Evolutionary conservation across 192 early-diverging fungal genomes (phyloP).

Genomic region (Backusella liffmaniae): DNA sequence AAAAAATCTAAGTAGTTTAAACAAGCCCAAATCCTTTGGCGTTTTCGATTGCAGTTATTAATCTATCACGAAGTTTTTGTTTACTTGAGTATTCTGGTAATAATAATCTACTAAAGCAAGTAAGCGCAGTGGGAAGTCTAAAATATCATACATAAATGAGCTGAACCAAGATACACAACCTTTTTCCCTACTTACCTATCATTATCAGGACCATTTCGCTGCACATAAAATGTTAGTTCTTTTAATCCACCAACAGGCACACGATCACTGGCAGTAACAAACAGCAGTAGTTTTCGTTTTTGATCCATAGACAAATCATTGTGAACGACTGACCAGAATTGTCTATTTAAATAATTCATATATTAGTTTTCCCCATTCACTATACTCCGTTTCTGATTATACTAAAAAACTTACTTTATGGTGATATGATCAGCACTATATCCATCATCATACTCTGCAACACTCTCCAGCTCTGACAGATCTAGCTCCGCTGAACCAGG

Average conservation of each 20-base stretch:
- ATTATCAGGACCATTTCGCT: slow-evolving; percentile 92
- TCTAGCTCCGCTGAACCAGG: slow-evolving; percentile 49
- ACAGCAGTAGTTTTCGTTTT: slow-evolving; percentile 73
- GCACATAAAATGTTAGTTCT: slow-evolving; percentile 86
- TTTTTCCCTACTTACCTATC: slow-evolving; percentile 36
- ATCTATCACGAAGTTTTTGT: slow-evolving; percentile 70
- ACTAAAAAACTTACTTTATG: slow-evolving; percentile 43
- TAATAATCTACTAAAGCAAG: slow-evolving; percentile 87
- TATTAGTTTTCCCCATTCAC: neutral
- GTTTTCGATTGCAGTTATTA: slow-evolving; percentile 90
- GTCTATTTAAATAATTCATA: neutral
- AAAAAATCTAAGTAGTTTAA: slow-evolving; percentile 35
- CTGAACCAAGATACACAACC: neutral
- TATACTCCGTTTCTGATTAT: neutral
- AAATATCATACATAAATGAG: neutral
- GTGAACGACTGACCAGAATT: slow-evolving; percentile 87
- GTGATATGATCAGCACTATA: slow-evolving; percentile 63
- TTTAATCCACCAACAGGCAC: slow-evolving; percentile 81
- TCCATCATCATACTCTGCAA: slow-evolving; percentile 83
- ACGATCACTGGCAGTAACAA: slow-evolving; percentile 92
- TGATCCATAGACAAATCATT: slow-evolving; percentile 53
- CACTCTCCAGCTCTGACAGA: slow-evolving; percentile 66
- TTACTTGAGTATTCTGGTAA: slow-evolving; percentile 78
- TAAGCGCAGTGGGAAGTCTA: slow-evolving; percentile 83
- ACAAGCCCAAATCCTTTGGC: slow-evolving; percentile 92